phyloP scores from a whole-genome alignment of 2,329 filamentous ascomycete species.

The Capronia epimyces region DNA sequence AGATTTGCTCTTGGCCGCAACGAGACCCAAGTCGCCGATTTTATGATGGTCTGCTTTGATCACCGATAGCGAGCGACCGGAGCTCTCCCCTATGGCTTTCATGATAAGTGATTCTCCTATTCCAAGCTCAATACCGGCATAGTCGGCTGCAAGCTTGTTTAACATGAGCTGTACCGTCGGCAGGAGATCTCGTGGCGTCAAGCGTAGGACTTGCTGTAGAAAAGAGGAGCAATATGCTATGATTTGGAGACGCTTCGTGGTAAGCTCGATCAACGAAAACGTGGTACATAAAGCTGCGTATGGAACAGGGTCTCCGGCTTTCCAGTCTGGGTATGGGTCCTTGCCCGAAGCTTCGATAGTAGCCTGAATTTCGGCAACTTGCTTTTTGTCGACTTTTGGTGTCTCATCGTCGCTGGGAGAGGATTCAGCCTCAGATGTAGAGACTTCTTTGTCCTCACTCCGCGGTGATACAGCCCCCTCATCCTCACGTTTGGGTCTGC shows the following conservation, averaged over 20 bases:
- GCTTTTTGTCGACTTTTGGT: slow-evolving; percentile 66
- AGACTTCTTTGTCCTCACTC: slow-evolving; percentile 41
- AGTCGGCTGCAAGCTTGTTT: slow-evolving; percentile 95
- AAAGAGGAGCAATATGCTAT: slow-evolving; percentile 85
- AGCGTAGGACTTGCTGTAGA: slow-evolving; percentile 83
- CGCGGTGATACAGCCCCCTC: slow-evolving; percentile 40
- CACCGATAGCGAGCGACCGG: slow-evolving; percentile 76
- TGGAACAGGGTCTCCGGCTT: slow-evolving; percentile 77
- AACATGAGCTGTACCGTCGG: slow-evolving; percentile 92
- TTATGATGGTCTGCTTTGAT: slow-evolving; percentile 96
- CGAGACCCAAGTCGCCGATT: slow-evolving; percentile 88
- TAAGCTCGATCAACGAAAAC: slow-evolving; percentile 91
- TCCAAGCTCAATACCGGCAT: slow-evolving; percentile 92
- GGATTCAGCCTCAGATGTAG: slow-evolving; percentile 33
- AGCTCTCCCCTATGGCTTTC: slow-evolving; percentile 95
- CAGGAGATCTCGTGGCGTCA: slow-evolving; percentile 82
- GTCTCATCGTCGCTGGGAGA: slow-evolving; percentile 56
- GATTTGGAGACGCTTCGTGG: slow-evolving; percentile 83
- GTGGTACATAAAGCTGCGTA: slow-evolving; percentile 93
- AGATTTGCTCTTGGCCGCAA: slow-evolving; percentile 89
- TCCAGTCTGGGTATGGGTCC: slow-evolving; percentile 94
- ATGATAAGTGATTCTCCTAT: slow-evolving; percentile 98
- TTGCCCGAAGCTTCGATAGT: slow-evolving; percentile 63
- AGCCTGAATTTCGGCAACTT: slow-evolving; percentile 72
- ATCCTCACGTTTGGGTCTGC: slow-evolving; percentile 30